These are phyloP conservation scores for Durusdinium trenchii DNA, from an alignment of 73 alveolate genomes.

Conservation along the genomic window DNA sequence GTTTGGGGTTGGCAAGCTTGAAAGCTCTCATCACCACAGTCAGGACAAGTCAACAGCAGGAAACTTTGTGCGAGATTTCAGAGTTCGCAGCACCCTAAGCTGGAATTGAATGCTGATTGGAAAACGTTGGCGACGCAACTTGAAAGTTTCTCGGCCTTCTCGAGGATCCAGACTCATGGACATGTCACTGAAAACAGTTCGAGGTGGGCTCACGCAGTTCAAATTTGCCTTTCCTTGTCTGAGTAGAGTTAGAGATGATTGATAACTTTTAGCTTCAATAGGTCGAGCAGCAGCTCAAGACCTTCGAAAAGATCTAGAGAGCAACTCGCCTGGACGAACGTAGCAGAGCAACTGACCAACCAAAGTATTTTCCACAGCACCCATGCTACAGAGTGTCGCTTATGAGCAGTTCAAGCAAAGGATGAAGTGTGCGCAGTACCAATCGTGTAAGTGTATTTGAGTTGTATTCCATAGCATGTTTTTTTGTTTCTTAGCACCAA, in stretches of 20 bases:
- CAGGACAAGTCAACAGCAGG: conserved; percentile 27
- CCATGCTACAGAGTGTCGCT: too few species aligned
- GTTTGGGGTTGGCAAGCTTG: background rate
- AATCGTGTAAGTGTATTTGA: too few species aligned
- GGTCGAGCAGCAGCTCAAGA: conserved; percentile 88
- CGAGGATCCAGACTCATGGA: conserved; percentile 86
- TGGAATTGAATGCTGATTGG: background rate
- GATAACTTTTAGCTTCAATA: background rate
- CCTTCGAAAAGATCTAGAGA: conserved; percentile 59
- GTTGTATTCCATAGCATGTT: too few species aligned
- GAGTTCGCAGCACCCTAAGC: conserved; percentile 1
- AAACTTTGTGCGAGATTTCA: conserved; percentile 59
- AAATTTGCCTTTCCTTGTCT: background rate
- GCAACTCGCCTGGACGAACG: conserved; percentile 1
- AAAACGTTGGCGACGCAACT: background rate
- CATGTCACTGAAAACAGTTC: conserved; percentile 75
- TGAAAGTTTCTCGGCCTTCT: background rate
- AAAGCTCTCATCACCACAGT: too few species aligned
- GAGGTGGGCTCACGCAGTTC: background rate
- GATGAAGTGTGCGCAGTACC: too few species aligned
- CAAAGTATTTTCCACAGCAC: too few species aligned
- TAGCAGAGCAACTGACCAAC: too few species aligned
- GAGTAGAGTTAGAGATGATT: background rate
- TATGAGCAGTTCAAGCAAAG: too few species aligned
- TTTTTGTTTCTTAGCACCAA: background rate